These are phyloP conservation scores for Chloris gayana DNA, from an alignment of 176 grass and related monocot species.

Conservation along the genomic window DNA sequence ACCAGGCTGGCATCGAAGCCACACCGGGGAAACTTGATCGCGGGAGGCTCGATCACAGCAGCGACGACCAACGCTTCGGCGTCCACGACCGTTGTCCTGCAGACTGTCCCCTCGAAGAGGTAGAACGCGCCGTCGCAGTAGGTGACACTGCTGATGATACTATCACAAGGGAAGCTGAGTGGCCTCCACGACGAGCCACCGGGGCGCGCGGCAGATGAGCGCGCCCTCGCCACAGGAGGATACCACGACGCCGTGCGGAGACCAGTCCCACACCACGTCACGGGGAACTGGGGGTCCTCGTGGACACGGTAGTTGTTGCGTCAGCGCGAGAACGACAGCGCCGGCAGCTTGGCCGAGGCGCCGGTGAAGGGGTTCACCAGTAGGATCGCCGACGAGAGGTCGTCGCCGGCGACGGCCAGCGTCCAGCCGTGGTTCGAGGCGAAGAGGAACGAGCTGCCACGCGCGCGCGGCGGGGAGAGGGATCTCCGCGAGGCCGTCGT, in stretches of 20 bases:
- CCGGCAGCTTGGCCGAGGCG: background rate
- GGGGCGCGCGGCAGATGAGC: constrained; percentile 12
- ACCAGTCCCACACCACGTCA: constrained; percentile 1
- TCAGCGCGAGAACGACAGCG: background rate
- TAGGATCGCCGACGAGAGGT: background rate
- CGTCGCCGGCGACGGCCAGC: background rate
- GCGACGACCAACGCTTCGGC: too few species aligned
- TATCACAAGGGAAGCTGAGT: background rate
- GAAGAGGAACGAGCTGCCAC: constrained; percentile 16
- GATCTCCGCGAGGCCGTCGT: background rate
- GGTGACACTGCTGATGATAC: background rate
- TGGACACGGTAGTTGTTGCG: too few species aligned
- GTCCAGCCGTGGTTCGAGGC: constrained; percentile 26
- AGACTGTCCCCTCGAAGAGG: constrained; percentile 1
- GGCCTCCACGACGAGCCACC: constrained; percentile 7
- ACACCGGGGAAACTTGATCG: too few species aligned
- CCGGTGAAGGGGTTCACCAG: background rate
- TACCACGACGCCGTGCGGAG: constrained; percentile 19
- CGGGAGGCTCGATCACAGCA: too few species aligned
- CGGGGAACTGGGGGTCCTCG: background rate
- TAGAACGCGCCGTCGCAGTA: constrained; percentile 33
- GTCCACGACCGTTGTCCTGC: constrained; percentile 14
- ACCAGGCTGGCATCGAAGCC: too few species aligned
- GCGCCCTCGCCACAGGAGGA: background rate
- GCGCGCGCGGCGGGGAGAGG: background rate